phyloP scores from a whole-genome alignment of 1,284 basidiomycete genomes.

The Naganishia cerealis region DNA sequence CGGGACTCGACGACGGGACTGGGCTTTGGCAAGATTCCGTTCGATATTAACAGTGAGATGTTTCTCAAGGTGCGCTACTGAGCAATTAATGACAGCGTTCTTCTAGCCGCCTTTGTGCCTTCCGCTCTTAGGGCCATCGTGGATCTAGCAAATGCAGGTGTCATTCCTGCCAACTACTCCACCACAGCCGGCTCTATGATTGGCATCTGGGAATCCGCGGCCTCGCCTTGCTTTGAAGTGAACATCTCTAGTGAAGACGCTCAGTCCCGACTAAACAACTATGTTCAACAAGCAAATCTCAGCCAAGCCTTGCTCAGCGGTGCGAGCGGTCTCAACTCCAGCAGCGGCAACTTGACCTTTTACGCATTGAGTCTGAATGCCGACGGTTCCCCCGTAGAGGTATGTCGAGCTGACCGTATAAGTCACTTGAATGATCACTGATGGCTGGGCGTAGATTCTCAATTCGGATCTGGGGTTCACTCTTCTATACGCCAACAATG shows the following conservation, averaged over 20 bases:
- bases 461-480: slow-evolving; percentile 56
- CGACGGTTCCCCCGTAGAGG: slow-evolving; percentile 49
- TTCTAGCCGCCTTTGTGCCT: slow-evolving; percentile 56
- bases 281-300: slow-evolving; percentile 54
- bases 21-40: slow-evolving; percentile 58
- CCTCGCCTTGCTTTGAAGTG: slow-evolving; percentile 56
- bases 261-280: slow-evolving; percentile 53
- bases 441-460: slow-evolving; percentile 39
- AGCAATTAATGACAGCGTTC: slow-evolving; percentile 1
- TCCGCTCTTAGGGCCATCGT: slow-evolving; percentile 58
- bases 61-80: not conserved
- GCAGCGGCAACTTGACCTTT: slow-evolving; percentile 40
- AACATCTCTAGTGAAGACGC: slow-evolving; percentile 48
- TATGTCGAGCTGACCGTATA: slow-evolving; percentile 30
- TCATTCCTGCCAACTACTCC: slow-evolving; percentile 49
- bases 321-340: slow-evolving; percentile 37
- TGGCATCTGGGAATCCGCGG: slow-evolving; percentile 55
- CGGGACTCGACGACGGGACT: slow-evolving; percentile 59
- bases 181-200: slow-evolving; percentile 48
- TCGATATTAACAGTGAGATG: slow-evolving; percentile 56
- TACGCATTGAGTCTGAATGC: slow-evolving; percentile 52
- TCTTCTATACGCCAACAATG: slow-evolving; percentile 53
- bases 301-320: slow-evolving; percentile 46
- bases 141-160: slow-evolving; percentile 49
- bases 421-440: not conserved